A percentile compares a stretch with the other conserved stretches of the same genome.
Evolutionary conservation across 1,139 yeast genomes (phyloP).

Genomic region (Kurtzmaniella quercitrusa): DNA sequence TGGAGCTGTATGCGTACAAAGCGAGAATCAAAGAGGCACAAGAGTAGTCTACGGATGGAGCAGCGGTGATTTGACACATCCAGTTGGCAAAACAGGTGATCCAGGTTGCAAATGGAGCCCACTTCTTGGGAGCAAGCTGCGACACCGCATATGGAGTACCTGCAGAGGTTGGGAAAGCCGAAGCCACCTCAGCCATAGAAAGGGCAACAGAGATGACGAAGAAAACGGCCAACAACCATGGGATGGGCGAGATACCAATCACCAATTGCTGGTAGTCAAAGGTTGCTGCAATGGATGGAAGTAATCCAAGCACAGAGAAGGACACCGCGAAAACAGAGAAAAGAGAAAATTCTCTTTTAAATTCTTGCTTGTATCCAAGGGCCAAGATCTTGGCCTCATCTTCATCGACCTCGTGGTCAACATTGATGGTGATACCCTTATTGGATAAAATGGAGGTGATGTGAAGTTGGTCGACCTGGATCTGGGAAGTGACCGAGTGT

Average conservation of each 20-base stretch:
- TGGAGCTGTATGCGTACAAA: constrained; percentile 34
- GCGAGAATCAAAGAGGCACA: constrained; percentile 62
- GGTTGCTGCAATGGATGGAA: constrained; percentile 66
- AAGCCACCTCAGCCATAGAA: constrained; percentile 44
- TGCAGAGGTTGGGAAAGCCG: constrained; percentile 46
- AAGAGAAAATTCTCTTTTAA: constrained; percentile 62
- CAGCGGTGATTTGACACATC: constrained; percentile 36
- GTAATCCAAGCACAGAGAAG: constrained; percentile 65
- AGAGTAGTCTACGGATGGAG: constrained; percentile 64
- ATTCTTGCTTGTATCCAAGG: constrained; percentile 71
- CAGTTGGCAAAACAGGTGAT: constrained; percentile 56
- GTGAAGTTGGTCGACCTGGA: constrained; percentile 37
- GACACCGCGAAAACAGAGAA: constrained; percentile 66
- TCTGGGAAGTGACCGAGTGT: constrained; percentile 31
- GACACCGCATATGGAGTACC: constrained; percentile 49
- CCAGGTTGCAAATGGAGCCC: constrained; percentile 55
- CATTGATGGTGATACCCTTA: constrained; percentile 33
- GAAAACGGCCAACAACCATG: constrained; percentile 48
- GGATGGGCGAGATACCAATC: constrained; percentile 51
- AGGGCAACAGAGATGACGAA: constrained; percentile 50
- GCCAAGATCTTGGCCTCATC: constrained; percentile 60
- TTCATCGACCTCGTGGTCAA: constrained; percentile 42
- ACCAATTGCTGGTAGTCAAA: constrained; percentile 51
- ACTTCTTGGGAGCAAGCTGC: constrained; percentile 51
- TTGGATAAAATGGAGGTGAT: constrained; percentile 40